These are phyloP conservation scores for Cryoendolithus antarcticus DNA, from an alignment of 2,329 filamentous ascomycete genomes.

Conservation along the genomic window DNA sequence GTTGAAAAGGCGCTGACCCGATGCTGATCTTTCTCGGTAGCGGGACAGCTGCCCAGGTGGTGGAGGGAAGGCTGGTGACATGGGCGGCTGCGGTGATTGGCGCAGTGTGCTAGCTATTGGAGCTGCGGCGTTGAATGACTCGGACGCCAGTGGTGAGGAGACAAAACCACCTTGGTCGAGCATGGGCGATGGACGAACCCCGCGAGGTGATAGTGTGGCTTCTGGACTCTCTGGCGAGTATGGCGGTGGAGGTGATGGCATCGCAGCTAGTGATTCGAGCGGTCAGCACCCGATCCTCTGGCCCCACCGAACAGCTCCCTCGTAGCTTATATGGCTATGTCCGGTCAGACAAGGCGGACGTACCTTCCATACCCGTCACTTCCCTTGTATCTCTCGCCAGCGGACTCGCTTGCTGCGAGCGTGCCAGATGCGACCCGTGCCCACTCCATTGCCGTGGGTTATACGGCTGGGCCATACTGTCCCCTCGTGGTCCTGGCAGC, in stretches of 20 bases:
- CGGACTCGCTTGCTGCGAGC: constrained; percentile 16
- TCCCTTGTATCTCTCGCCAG: constrained; percentile 24
- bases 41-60: constrained; percentile 24
- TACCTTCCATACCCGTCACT: constrained; percentile 38
- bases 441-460: constrained; percentile 39
- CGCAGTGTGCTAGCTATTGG: constrained; percentile 4
- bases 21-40: constrained; percentile 27
- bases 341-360: constrained; percentile 6
- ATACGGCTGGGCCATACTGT: constrained; percentile 28
- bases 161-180: constrained; percentile 23
- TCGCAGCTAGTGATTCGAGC: constrained; percentile 25
- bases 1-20: constrained; percentile 20
- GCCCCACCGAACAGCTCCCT: background rate
- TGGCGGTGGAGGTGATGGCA: constrained; percentile 39
- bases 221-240: constrained; percentile 35
- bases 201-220: constrained; percentile 18
- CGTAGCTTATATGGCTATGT: background rate
- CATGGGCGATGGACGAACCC: constrained; percentile 26
- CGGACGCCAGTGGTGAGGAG: constrained; percentile 20
- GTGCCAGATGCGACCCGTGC: constrained; percentile 26
- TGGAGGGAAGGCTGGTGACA: constrained; percentile 22
- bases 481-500: constrained; percentile 21
- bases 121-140: constrained; percentile 11
- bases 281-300: background rate
- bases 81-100: constrained; percentile 20